These are phyloP conservation scores for Filobasidium floriforme DNA, from an alignment of 768 basidiomycete species.

Conservation along the genomic window DNA sequence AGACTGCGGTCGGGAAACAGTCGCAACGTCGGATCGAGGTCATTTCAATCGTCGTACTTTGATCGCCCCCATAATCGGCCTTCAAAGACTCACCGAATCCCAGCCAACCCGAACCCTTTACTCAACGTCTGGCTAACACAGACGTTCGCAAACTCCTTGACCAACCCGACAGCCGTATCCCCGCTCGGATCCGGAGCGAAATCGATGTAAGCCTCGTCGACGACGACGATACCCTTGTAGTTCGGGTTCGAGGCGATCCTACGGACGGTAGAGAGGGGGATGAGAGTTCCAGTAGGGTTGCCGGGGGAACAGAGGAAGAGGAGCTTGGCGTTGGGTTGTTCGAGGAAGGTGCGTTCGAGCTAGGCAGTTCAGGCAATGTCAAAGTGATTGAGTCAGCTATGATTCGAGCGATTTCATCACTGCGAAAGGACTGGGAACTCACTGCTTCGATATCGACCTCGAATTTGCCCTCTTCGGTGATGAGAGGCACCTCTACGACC, in stretches of 20 bases:
- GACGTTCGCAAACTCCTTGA: slow-evolving; percentile 75
- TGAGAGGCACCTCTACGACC: slow-evolving; percentile 67
- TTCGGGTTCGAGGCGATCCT: slow-evolving; percentile 65
- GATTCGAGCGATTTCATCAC: not conserved
- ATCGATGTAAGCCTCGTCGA: slow-evolving; percentile 98
- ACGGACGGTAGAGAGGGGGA: slow-evolving; percentile 64
- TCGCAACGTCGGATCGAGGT: slow-evolving; percentile 1
- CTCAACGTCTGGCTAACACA: slow-evolving; percentile 95
- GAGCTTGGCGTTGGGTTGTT: slow-evolving; percentile 74
- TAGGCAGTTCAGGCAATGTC: slow-evolving; percentile 38
- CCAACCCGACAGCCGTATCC: slow-evolving; percentile 60
- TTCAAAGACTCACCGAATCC: slow-evolving; percentile 68
- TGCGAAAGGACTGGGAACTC: slow-evolving; percentile 29
- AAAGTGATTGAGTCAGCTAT: not conserved
- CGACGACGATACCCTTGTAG: slow-evolving; percentile 84
- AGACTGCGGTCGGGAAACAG: slow-evolving; percentile 58
- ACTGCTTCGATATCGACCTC: slow-evolving; percentile 69
- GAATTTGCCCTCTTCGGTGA: slow-evolving; percentile 76
- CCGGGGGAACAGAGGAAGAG: slow-evolving; percentile 94
- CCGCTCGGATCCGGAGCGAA: slow-evolving; percentile 56
- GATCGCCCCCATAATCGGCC: not conserved
- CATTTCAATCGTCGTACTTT: slow-evolving; percentile 1
- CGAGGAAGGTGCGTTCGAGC: slow-evolving; percentile 63
- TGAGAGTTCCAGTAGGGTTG: slow-evolving; percentile 85
- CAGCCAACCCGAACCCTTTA: slow-evolving; percentile 92